These are phyloP conservation scores for Rasamsonia emersonii DNA, from an alignment of 2,329 filamentous ascomycete genomes.

Conservation along the genomic window DNA sequence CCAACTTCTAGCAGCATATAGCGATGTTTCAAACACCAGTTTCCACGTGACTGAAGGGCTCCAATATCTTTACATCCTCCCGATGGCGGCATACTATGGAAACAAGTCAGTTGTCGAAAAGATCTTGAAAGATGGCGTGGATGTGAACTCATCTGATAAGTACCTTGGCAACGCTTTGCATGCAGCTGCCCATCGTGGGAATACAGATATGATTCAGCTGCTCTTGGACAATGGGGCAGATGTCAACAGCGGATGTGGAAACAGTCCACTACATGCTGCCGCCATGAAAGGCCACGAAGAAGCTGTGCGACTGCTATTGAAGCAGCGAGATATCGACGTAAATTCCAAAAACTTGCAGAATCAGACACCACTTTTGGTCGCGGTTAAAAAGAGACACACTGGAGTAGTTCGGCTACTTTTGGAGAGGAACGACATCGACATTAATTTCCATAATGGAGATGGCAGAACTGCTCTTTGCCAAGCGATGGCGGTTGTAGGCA, in stretches of 20 bases:
- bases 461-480: not conserved
- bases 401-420: not conserved
- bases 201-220: slow-evolving; percentile 7
- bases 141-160: slow-evolving; percentile 9
- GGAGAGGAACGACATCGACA: not conserved
- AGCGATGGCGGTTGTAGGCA: not conserved
- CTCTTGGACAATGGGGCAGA: slow-evolving; percentile 6
- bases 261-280: not conserved
- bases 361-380: not conserved
- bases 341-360: not conserved
- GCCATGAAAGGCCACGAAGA: not conserved
- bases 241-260: not conserved
- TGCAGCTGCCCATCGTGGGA: slow-evolving; percentile 5
- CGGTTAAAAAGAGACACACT: not conserved
- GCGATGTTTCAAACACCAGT: not conserved
- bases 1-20: not conserved
- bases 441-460: not conserved
- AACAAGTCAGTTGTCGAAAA: slow-evolving; percentile 5
- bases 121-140: slow-evolving; percentile 8
- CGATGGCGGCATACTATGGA: slow-evolving; percentile 6
- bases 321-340: not conserved
- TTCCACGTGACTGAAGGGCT: not conserved
- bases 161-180: slow-evolving; percentile 7
- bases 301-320: not conserved
- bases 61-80: slow-evolving; percentile 1